These are phyloP conservation scores for Pyrenophora teres DNA, from an alignment of 2,329 filamentous ascomycete species.

Conservation along the genomic window DNA sequence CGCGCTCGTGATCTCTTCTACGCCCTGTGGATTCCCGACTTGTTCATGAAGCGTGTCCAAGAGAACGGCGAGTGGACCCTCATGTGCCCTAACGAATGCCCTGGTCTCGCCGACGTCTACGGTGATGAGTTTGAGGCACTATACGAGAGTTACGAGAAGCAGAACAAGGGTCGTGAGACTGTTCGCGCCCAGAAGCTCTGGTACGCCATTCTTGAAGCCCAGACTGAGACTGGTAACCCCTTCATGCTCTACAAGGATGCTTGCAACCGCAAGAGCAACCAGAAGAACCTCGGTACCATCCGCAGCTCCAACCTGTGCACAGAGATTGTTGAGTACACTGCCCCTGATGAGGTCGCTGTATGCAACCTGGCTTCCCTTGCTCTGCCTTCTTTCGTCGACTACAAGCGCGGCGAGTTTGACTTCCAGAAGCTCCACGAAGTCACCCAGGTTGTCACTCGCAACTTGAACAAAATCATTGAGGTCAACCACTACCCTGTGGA, in stretches of 20 bases:
- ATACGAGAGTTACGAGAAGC: slow-evolving; percentile 86
- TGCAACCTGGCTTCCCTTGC: slow-evolving; percentile 97
- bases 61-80: slow-evolving; percentile 96
- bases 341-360: slow-evolving; percentile 96
- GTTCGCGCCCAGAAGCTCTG: slow-evolving; percentile 98
- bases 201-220: slow-evolving; percentile 97
- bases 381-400: slow-evolving; percentile 88
- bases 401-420: slow-evolving; percentile 82
- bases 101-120: slow-evolving; percentile 93
- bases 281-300: slow-evolving; percentile 99
- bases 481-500: slow-evolving; percentile 97
- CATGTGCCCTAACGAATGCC: slow-evolving; percentile 97
- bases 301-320: slow-evolving; percentile 99
- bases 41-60: slow-evolving; percentile 99
- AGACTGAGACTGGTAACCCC: slow-evolving; percentile 98
- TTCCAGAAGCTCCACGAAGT: slow-evolving; percentile 98
- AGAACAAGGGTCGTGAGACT: slow-evolving; percentile 85
- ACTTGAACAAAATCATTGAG: slow-evolving; percentile 98
- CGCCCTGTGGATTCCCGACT: slow-evolving; percentile 95
- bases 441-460: slow-evolving; percentile 86
- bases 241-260: slow-evolving; percentile 99
- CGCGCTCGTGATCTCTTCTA: slow-evolving; percentile 97
- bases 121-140: slow-evolving; percentile 96
- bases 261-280: slow-evolving; percentile 99
- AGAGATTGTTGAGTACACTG: slow-evolving; percentile 96